Conservation (phyloP, 345 rosid species). For the Citrus sp. region DNA sequence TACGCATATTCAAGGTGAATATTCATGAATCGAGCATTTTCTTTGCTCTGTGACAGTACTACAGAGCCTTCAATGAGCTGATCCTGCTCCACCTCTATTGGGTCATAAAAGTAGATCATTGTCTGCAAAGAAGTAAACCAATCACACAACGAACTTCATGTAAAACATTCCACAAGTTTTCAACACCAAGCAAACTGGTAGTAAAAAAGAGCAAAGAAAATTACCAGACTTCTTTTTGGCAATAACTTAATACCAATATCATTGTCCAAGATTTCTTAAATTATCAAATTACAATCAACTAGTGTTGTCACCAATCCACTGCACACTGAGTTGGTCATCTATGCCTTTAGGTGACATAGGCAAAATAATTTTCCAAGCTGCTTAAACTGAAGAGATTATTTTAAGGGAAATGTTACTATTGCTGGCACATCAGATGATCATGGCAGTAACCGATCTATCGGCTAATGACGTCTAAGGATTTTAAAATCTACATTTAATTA, state of each 20-base stretch:
- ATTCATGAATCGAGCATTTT: slow-evolving; percentile 91
- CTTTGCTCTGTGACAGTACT: slow-evolving; percentile 83
- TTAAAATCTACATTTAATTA: neutral
- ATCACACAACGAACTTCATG: neutral
- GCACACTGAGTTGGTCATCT: neutral
- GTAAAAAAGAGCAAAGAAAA: neutral
- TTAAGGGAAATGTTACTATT: neutral
- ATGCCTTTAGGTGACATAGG: neutral
- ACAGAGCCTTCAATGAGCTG: slow-evolving; percentile 82
- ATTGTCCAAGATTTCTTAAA: neutral
- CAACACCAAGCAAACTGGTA: neutral
- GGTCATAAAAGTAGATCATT: slow-evolving; percentile 88
- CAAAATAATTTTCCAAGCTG: neutral
- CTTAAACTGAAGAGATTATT: neutral
- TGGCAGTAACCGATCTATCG: neutral
- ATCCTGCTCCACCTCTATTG: slow-evolving; percentile 87
- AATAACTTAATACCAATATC: neutral
- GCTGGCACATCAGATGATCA: neutral
- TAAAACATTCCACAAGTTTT: neutral
- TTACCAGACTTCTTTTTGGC: neutral
- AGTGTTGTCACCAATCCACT: neutral
- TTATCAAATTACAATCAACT: neutral
- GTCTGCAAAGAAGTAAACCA: slow-evolving; percentile 55
- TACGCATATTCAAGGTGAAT: slow-evolving; percentile 86
- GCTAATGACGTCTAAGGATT: neutral